Evolutionary conservation across 352 stramenopile species (phyloP).

Genomic region (Pythium utonaiense): DNA sequence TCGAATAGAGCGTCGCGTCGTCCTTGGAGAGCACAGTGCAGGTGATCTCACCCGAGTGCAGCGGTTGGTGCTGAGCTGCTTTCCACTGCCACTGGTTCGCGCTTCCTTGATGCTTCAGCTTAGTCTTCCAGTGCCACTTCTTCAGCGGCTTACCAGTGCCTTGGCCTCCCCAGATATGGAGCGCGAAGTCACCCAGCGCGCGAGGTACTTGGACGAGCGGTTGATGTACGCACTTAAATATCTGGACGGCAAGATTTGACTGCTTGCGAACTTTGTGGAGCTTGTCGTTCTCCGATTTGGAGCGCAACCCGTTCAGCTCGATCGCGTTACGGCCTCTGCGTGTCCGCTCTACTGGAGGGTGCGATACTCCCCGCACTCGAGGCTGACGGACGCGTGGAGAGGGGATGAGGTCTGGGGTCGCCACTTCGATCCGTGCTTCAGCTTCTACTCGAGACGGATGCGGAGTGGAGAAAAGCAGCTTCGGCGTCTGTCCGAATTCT

Average conservation of each 20-base stretch:
- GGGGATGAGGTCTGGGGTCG: constrained; percentile 45
- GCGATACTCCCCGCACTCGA: not conserved
- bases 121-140: constrained; percentile 52
- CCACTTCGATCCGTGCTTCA: constrained; percentile 32
- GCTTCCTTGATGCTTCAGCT: constrained; percentile 30
- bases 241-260: constrained; percentile 9
- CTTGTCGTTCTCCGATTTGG: constrained; percentile 36
- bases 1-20: constrained; percentile 47
- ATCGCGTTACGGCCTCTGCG: constrained; percentile 15
- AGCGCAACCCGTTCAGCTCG: constrained; percentile 7
- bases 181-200: constrained; percentile 31
- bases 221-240: constrained; percentile 46
- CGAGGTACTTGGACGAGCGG: constrained; percentile 33
- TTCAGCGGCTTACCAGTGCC: constrained; percentile 36
- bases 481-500: constrained; percentile 94
- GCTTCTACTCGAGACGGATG: constrained; percentile 43
- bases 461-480: constrained; percentile 63
- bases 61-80: constrained; percentile 28
- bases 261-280: not conserved
- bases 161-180: constrained; percentile 32
- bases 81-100: constrained; percentile 51
- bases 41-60: constrained; percentile 67
- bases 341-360: constrained; percentile 15
- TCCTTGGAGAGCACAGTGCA: constrained; percentile 56
- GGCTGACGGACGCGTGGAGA: constrained; percentile 12